Evolutionary conservation across 2,329 filamentous ascomycete species (phyloP).

Genomic region (Trichoderma aggressivum): DNA sequence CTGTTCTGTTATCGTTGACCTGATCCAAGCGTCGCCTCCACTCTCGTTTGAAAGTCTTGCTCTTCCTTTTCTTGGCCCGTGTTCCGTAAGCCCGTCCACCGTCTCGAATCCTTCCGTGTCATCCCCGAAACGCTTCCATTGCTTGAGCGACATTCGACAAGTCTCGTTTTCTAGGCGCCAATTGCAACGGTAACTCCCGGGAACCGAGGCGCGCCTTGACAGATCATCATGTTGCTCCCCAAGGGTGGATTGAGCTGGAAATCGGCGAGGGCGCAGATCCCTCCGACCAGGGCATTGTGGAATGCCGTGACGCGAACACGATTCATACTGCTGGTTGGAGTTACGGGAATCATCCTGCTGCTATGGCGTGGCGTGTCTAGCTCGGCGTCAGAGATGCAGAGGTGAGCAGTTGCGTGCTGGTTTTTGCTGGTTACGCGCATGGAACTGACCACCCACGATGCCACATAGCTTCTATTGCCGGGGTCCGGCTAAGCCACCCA

Average conservation of each 20-base stretch:
- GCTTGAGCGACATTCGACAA: not conserved
- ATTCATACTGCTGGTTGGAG: conserved; percentile 69
- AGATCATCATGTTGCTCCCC: conserved; percentile 73
- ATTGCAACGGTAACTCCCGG: not conserved
- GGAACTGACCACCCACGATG: not conserved
- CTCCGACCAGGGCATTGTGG: conserved; percentile 69
- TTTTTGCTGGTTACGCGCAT: not conserved
- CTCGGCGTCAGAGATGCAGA: conserved; percentile 85
- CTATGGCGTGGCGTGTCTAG: conserved; percentile 83
- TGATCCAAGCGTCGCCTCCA: conserved; percentile 6
- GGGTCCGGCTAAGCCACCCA: conserved; percentile 90
- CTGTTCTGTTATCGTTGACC: not conserved
- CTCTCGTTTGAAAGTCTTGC: conserved; percentile 3
- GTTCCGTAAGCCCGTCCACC: not conserved
- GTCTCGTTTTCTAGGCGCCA: not conserved
- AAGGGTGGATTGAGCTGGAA: conserved; percentile 93
- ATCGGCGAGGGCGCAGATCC: conserved; percentile 74
- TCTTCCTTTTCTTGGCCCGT: not conserved
- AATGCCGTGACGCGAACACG: conserved; percentile 71
- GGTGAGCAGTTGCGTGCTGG: conserved; percentile 50
- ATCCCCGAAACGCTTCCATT: not conserved
- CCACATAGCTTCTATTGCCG: conserved; percentile 86
- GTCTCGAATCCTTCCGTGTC: not conserved
- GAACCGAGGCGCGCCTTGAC: conserved; percentile 19
- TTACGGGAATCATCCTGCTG: conserved; percentile 70